phyloP scores from a whole-genome alignment of 2,329 filamentous ascomycete genomes.

The Microsporum ferrugineum region DNA sequence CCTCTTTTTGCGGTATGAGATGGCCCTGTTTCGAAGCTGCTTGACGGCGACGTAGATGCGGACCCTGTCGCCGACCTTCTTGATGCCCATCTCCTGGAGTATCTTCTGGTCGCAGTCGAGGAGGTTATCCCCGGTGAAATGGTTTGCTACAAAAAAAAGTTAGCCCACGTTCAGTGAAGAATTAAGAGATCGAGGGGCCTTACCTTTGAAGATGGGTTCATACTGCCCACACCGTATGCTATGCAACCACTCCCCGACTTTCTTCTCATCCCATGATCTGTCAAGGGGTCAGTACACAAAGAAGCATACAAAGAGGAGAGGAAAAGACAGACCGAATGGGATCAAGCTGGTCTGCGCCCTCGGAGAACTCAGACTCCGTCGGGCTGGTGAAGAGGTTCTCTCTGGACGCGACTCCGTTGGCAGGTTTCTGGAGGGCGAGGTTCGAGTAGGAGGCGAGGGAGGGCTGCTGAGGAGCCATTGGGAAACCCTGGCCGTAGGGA shows the following conservation, averaged over 20 bases:
- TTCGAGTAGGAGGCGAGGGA: not conserved
- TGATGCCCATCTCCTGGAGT: constrained; percentile 94
- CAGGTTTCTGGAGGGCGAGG: constrained; percentile 6
- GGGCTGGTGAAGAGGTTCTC: constrained; percentile 55
- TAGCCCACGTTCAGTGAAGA: not conserved
- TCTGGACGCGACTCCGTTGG: not conserved
- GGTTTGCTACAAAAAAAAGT: constrained; percentile 51
- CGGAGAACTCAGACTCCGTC: constrained; percentile 86
- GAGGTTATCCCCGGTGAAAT: constrained; percentile 94
- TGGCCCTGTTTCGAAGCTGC: constrained; percentile 64
- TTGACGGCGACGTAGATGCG: constrained; percentile 79
- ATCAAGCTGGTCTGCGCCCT: constrained; percentile 59
- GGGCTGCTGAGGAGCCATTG: not conserved
- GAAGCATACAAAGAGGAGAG: not conserved
- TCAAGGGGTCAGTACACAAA: constrained; percentile 4
- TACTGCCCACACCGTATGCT: constrained; percentile 92
- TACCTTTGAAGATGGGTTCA: constrained; percentile 70
- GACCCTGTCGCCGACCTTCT: constrained; percentile 93
- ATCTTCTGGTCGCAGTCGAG: constrained; percentile 95
- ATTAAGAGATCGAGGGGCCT: constrained; percentile 2
- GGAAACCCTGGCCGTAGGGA: constrained; percentile 1
- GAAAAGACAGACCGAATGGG: constrained; percentile 51
- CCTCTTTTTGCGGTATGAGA: constrained; percentile 66
- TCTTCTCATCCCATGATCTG: constrained; percentile 74
- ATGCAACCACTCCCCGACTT: constrained; percentile 79